Conservation (phyloP, 164 flowering plant genomes). For the Annona squamosa region DNA sequence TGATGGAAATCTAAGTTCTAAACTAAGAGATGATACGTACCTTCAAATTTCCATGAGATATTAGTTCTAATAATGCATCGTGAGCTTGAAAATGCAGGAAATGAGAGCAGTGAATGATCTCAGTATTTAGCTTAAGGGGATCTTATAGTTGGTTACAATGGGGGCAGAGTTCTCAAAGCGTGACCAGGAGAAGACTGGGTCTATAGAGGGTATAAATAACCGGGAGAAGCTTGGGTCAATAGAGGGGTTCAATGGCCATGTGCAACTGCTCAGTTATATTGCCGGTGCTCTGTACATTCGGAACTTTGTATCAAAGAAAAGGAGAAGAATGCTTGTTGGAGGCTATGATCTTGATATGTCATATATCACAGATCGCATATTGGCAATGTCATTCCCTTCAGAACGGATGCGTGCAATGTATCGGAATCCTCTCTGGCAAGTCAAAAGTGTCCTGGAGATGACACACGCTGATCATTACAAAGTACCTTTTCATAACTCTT, state of each 20-base stretch:
- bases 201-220: too few relatives aligned
- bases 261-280: slow-evolving; percentile 32
- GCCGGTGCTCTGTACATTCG: slow-evolving; percentile 38
- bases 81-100: too few relatives aligned
- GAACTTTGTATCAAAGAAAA: slow-evolving; percentile 59
- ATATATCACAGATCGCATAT: slow-evolving; percentile 56
- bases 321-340: slow-evolving; percentile 71
- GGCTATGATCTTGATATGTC: slow-evolving; percentile 91
- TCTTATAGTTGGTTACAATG: slow-evolving; percentile 23
- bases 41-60: too few relatives aligned
- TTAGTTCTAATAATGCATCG: too few relatives aligned
- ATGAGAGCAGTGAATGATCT: too few relatives aligned
- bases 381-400: slow-evolving; percentile 89
- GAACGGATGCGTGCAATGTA: slow-evolving; percentile 72
- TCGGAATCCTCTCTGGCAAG: slow-evolving; percentile 87
- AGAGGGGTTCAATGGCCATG: slow-evolving; percentile 19
- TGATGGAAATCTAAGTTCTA: too few relatives aligned
- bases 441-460: slow-evolving; percentile 68
- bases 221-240: slow-evolving; percentile 19
- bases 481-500: slow-evolving; percentile 22
- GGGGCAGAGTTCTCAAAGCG: slow-evolving; percentile 36
- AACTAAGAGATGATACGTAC: too few relatives aligned
- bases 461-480: slow-evolving; percentile 57
- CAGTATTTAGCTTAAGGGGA: neutral
- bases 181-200: slow-evolving; percentile 3